Base-by-base conservation (phyloP, 2,329 filamentous ascomycete genomes). In the Colletotrichum costaricense region DNA sequence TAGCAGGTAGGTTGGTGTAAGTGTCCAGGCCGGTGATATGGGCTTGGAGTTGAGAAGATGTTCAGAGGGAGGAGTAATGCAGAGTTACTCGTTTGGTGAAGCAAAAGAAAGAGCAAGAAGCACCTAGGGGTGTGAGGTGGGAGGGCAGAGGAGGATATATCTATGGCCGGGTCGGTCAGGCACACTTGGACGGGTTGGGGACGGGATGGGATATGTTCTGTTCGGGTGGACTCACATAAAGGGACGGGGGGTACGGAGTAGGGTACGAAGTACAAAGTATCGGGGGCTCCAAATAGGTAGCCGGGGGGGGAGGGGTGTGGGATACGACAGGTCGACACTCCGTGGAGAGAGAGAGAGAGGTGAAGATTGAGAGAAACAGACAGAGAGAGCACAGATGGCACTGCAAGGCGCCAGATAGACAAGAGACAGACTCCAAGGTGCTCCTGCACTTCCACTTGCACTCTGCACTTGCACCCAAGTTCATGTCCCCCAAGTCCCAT, bases 91-190 rank as follows among this genome's bases (percentile, higher is more conserved):
- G 38, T 49, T 49, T 33, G 33, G 28, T 57, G 52, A 22, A 19
- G 35, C 59, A 57, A 33, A 33, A 35, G 19, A 42, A 38, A 57
- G 67, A 63, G 28, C 2, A 62, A 16, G 19, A 60, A n/a, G 7
- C 26, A 67, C 16, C 54, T n/a, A 24, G 9, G 2, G n/a, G 22
- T 42, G 33, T 26, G 58, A 49, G 56, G 42, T n/a, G 54, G 68
- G 68, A 72, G 68, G 72, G 72, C 57, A 67, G 19, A 33, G 58
- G 62, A 72, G 66, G 62, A 72, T 74, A 67, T 74, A 67, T 73
- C 60, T 70, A 73, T 62, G 67, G 60, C 64, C 67, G 63, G 67
- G 68, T 74, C 72, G 68, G 63, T 71, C 68, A 63, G 68, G 68
- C 62, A 56, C 14, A 42, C 35, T 52, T 28, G 33, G 24, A 55